Percentiles rank a stretch among this genome's conserved stretches.
Conservation (phyloP, 768 basidiomycete species). For the Steccherinum ochraceum region DNA sequence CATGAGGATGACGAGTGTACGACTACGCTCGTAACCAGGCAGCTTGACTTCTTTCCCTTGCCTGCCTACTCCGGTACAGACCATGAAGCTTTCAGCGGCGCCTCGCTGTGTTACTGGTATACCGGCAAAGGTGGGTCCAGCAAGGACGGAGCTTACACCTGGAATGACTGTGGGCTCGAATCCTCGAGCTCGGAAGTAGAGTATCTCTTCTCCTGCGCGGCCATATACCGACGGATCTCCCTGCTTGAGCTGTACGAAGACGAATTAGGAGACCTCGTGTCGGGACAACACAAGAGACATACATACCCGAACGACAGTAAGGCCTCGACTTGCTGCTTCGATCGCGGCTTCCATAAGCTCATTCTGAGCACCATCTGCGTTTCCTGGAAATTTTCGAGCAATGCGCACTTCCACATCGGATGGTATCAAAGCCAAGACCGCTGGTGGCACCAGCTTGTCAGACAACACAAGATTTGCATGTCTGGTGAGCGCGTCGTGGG, state of each 20-base stretch:
- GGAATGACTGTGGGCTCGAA: conserved; percentile 83
- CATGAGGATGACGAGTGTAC: conserved; percentile 89
- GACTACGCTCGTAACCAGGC: conserved; percentile 80
- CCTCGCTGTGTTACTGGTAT: conserved; percentile 97
- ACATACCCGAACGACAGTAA: conserved; percentile 82
- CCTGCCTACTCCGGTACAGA: conserved; percentile 93
- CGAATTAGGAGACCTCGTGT: not conserved
- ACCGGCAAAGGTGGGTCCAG: conserved; percentile 82
- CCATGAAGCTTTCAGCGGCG: conserved; percentile 80
- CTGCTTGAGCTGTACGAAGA: conserved; percentile 71
- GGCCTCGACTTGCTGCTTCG: conserved; percentile 70
- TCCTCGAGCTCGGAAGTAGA: conserved; percentile 84
- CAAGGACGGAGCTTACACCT: conserved; percentile 84
- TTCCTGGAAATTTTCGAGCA: conserved; percentile 96
- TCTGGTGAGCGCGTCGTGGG: conserved; percentile 71
- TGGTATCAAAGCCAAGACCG: conserved; percentile 83
- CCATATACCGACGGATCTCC: conserved; percentile 96
- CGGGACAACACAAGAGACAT: not conserved
- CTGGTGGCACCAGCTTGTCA: conserved; percentile 92
- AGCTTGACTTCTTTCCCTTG: conserved; percentile 75
- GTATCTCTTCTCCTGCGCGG: conserved; percentile 89
- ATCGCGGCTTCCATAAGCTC: conserved; percentile 94
- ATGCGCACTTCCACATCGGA: conserved; percentile 67
- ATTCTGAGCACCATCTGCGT: conserved; percentile 88
- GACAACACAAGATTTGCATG: conserved; percentile 86